Percentiles rank a stretch among this genome's conserved stretches.
phyloP scores from a whole-genome alignment of 2,329 filamentous ascomycete genomes.

The Calycina herbarum region DNA sequence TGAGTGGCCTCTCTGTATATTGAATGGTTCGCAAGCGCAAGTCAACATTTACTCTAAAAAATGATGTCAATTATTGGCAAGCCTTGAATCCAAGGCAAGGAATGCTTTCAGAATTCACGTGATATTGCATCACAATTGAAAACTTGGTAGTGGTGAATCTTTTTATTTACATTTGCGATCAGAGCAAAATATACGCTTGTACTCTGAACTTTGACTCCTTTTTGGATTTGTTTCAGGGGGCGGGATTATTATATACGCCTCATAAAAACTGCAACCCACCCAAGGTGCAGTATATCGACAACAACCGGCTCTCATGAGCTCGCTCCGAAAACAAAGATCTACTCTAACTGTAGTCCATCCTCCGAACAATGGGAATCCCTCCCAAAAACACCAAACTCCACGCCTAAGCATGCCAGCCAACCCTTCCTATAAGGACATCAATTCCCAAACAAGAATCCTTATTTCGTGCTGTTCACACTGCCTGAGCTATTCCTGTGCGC shows the following conservation, averaged over 20 bases:
- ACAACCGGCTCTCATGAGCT: too few relatives aligned
- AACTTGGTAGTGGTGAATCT: too few relatives aligned
- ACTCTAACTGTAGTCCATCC: constrained; percentile 1
- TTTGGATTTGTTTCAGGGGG: background rate
- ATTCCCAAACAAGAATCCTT: constrained; percentile 11
- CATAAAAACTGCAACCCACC: constrained; percentile 3
- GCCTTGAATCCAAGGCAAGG: too few relatives aligned
- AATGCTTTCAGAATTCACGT: too few relatives aligned
- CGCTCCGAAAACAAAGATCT: background rate
- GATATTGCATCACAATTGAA: too few relatives aligned
- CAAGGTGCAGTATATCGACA: background rate
- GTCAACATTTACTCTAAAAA: constrained; percentile 1
- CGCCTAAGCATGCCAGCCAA: background rate
- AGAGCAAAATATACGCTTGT: too few relatives aligned
- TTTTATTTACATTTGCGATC: too few relatives aligned
- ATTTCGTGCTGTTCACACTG: constrained; percentile 30
- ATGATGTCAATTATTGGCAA: too few relatives aligned
- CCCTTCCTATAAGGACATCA: constrained; percentile 5
- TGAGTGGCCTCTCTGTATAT: background rate
- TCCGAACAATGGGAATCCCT: background rate
- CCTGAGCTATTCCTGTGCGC: constrained; percentile 29
- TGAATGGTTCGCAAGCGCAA: background rate
- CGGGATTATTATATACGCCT: constrained; percentile 2
- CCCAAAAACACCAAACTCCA: constrained; percentile 7
- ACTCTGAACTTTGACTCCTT: too few relatives aligned